Percentiles rank a stretch among this genome's conserved stretches.
phyloP scores from a whole-genome alignment of 2,329 filamentous ascomycete genomes.

The Paecilomyces formosus region DNA sequence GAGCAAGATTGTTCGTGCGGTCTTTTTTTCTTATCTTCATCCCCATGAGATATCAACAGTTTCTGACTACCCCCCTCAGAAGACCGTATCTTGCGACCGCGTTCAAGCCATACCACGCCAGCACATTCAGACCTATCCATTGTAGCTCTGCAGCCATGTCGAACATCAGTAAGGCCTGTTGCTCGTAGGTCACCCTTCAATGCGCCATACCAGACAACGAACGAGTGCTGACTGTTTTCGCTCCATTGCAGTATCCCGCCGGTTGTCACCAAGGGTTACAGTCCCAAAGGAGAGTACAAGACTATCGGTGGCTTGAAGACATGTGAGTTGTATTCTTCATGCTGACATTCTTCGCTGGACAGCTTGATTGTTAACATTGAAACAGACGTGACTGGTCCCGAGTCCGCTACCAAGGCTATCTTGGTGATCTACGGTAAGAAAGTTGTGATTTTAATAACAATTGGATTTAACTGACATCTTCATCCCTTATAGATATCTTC shows the following conservation, averaged over 20 bases:
- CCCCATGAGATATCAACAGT: slow-evolving; percentile 13
- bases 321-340: slow-evolving; percentile 31
- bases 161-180: slow-evolving; percentile 38
- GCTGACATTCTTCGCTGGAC: neutral
- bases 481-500: slow-evolving; percentile 48
- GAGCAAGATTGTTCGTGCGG: neutral
- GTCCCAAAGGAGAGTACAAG: slow-evolving; percentile 52
- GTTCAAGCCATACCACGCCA: slow-evolving; percentile 4
- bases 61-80: slow-evolving; percentile 16
- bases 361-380: neutral
- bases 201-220: neutral
- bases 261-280: slow-evolving; percentile 39
- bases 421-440: slow-evolving; percentile 45
- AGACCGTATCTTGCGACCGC: slow-evolving; percentile 11
- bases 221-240: slow-evolving; percentile 1
- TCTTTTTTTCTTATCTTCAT: neutral
- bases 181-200: slow-evolving; percentile 29
- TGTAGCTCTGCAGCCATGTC: slow-evolving; percentile 25
- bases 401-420: slow-evolving; percentile 50
- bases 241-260: slow-evolving; percentile 30
- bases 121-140: slow-evolving; percentile 10
- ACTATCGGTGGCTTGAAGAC: slow-evolving; percentile 56
- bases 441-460: neutral
- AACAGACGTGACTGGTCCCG: slow-evolving; percentile 49
- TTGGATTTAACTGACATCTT: neutral